phyloP scores from a whole-genome alignment of 2,329 filamentous ascomycete species.

The Calonectria pseudoturangicola region DNA sequence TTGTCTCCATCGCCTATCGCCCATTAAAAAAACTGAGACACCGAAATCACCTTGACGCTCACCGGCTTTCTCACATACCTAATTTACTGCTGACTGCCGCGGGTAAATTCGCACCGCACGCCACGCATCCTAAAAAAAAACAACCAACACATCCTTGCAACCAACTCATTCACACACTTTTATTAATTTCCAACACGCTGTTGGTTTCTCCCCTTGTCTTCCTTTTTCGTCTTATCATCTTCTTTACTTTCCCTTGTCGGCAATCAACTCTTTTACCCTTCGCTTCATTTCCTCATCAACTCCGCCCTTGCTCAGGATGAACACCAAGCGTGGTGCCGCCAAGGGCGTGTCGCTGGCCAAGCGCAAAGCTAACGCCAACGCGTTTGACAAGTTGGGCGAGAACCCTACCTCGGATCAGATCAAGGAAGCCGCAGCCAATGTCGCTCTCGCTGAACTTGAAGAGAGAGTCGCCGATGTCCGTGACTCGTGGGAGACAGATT shows the following conservation, averaged over 20 bases:
- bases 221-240: constrained; percentile 12
- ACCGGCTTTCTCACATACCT: constrained; percentile 35
- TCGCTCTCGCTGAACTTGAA: constrained; percentile 67
- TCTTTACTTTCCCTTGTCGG: constrained; percentile 22
- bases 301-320: constrained; percentile 48
- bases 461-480: constrained; percentile 70
- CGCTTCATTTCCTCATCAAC: constrained; percentile 22
- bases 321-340: constrained; percentile 55
- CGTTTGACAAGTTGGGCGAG: constrained; percentile 59
- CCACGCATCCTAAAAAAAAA: constrained; percentile 33
- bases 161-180: constrained; percentile 26
- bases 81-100: constrained; percentile 39
- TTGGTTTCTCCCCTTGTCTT: constrained; percentile 17
- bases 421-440: constrained; percentile 60
- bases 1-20: constrained; percentile 34
- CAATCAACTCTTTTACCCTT: constrained; percentile 15
- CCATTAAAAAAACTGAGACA: constrained; percentile 36
- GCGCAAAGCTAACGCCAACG: constrained; percentile 60
- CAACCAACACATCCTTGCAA: constrained; percentile 30
- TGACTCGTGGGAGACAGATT: constrained; percentile 78
- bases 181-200: constrained; percentile 19
- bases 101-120: constrained; percentile 37
- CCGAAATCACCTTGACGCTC: constrained; percentile 37
- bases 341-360: constrained; percentile 58
- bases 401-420: constrained; percentile 61